These are phyloP conservation scores for Fusarium zealandicum DNA, from an alignment of 2,329 filamentous ascomycete species.

Conservation along the genomic window DNA sequence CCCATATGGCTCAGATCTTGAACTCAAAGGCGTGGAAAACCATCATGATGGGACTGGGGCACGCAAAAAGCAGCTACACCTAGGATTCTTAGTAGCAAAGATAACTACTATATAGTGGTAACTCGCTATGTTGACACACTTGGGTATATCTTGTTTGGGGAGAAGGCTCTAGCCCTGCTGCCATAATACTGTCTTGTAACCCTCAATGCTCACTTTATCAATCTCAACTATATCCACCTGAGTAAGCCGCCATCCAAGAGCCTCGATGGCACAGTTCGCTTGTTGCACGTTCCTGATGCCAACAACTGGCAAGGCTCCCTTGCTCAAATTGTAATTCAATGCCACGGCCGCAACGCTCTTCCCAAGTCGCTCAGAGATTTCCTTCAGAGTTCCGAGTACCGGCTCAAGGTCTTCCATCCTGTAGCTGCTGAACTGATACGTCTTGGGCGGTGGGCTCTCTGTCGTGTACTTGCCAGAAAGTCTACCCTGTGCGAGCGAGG, in stretches of 20 bases:
- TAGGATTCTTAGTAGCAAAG: no score
- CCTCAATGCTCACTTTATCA: constrained; percentile 6
- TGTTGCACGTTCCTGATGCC: constrained; percentile 14
- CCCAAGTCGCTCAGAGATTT: neutral
- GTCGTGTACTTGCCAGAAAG: constrained; percentile 10
- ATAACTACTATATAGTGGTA: no score
- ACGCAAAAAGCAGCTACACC: no score
- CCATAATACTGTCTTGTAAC: constrained; percentile 5
- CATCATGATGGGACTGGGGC: no score
- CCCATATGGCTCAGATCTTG: no score
- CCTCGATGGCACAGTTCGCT: constrained; percentile 5
- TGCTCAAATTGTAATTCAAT: constrained; percentile 11
- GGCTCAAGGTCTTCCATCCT: constrained; percentile 11
- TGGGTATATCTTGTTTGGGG: no score
- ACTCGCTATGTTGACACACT: no score
- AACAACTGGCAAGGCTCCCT: constrained; percentile 6
- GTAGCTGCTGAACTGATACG: neutral
- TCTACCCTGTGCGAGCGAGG: neutral
- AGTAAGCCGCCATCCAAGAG: constrained; percentile 13
- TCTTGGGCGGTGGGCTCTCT: neutral
- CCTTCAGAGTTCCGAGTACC: neutral
- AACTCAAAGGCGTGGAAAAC: no score
- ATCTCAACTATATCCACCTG: constrained; percentile 8
- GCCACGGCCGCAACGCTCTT: constrained; percentile 10
- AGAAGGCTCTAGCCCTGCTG: constrained; percentile 4